phyloP scores from a whole-genome alignment of 495 filamentous ascomycete species.

The Aspergillus bertholletiae region DNA sequence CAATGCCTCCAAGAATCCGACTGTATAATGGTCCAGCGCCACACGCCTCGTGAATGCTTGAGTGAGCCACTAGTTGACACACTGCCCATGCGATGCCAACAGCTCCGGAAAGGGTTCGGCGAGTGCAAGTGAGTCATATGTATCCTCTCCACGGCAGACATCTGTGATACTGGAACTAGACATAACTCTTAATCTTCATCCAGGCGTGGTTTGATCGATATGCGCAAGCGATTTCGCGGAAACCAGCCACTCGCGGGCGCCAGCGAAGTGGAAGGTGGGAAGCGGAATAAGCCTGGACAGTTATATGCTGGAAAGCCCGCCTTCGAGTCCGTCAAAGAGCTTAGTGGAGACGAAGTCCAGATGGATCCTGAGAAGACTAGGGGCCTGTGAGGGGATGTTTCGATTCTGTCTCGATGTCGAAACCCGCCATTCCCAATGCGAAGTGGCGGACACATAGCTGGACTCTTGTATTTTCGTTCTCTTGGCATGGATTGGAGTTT shows the following conservation, averaged over 20 bases:
- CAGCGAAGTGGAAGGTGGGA: constrained; percentile 57
- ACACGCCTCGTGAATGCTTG: constrained; percentile 83
- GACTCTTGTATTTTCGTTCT: constrained; percentile 2
- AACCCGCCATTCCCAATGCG: no score
- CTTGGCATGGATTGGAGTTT: constrained; percentile 24
- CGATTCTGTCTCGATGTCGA: background rate
- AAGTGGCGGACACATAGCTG: background rate
- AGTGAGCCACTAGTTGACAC: constrained; percentile 71
- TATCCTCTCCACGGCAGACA: background rate
- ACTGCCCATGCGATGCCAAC: constrained; percentile 84
- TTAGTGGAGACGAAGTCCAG: constrained; percentile 44
- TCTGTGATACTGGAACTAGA: constrained; percentile 1
- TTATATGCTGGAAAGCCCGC: constrained; percentile 78
- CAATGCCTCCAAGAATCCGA: constrained; percentile 92
- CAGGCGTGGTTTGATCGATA: constrained; percentile 87
- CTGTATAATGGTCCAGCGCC: constrained; percentile 87
- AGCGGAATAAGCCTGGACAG: constrained; percentile 45
- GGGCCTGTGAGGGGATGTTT: constrained; percentile 25
- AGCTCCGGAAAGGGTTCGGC: constrained; percentile 85
- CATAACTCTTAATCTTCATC: constrained; percentile 7
- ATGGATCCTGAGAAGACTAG: constrained; percentile 51
- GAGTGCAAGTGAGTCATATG: constrained; percentile 70
- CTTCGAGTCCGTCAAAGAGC: constrained; percentile 53
- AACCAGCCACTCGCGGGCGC: constrained; percentile 76
- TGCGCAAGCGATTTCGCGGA: constrained; percentile 98